These are phyloP conservation scores for Acanthamoeba sp. DNA, from an alignment of 208 protist genomes.

Conservation along the genomic window DNA sequence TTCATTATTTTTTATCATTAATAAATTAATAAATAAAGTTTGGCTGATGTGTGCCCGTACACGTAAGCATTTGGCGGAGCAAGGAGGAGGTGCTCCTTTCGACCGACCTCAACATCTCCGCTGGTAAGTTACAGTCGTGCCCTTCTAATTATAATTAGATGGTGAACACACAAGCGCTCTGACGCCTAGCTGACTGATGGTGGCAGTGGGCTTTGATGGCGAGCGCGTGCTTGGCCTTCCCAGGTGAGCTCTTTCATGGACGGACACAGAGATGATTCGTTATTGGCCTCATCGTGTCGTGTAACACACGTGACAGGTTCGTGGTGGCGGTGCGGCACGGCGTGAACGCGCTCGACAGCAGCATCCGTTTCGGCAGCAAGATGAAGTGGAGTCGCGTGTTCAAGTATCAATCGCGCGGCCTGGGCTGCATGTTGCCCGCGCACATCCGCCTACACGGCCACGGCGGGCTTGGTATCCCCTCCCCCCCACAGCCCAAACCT, in stretches of 20 bases:
- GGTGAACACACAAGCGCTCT: no score
- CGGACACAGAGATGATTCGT: background rate
- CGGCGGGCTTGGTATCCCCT: background rate
- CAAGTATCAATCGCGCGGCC: background rate
- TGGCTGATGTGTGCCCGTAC: no score
- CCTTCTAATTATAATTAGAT: no score
- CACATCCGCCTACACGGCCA: background rate
- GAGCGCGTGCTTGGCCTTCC: background rate
- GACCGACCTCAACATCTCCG: background rate
- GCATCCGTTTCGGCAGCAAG: background rate
- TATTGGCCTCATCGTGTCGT: no score
- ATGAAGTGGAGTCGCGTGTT: slow-evolving; percentile 3
- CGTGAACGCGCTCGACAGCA: background rate
- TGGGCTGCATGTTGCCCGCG: background rate
- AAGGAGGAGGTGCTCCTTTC: slow-evolving; percentile 3
- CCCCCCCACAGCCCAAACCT: background rate
- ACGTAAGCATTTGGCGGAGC: background rate
- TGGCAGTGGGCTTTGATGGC: background rate
- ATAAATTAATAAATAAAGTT: background rate
- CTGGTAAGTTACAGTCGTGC: background rate
- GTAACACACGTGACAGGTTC: background rate
- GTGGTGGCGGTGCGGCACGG: background rate
- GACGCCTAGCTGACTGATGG: no score
- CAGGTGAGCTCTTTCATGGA: background rate
- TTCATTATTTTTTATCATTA: background rate